Evolutionary conservation across 169 alveolate genomes (phyloP).

Genomic region (Sarcocystis neurona): DNA sequence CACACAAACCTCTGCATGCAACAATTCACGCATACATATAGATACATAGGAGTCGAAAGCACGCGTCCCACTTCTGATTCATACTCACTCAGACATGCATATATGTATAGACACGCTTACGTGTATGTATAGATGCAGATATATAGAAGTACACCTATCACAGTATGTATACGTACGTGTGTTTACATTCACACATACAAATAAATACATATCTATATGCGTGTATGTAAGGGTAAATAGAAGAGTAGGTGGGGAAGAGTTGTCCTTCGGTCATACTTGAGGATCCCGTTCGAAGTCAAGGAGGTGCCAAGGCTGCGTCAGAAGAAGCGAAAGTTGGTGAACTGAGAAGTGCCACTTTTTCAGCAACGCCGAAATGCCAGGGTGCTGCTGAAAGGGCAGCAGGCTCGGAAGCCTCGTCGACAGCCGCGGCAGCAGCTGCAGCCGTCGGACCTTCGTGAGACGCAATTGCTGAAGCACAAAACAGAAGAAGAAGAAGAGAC

Average conservation of each 20-base stretch:
- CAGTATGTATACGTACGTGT: too few relatives aligned
- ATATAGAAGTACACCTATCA: too few relatives aligned
- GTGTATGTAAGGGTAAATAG: not conserved
- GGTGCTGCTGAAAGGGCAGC: not conserved
- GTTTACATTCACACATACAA: too few relatives aligned
- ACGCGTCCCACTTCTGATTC: too few relatives aligned
- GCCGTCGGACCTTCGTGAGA: not conserved
- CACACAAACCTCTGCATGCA: too few relatives aligned
- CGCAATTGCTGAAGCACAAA: not conserved
- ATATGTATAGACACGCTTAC: too few relatives aligned
- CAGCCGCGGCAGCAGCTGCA: not conserved
- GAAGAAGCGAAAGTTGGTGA: not conserved
- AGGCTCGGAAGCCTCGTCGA: not conserved
- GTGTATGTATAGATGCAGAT: too few relatives aligned
- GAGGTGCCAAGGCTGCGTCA: slow-evolving; percentile 8
- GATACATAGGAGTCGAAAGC: too few relatives aligned
- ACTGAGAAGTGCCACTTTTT: not conserved
- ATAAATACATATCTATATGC: too few relatives aligned
- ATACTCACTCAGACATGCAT: too few relatives aligned
- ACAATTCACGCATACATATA: too few relatives aligned
- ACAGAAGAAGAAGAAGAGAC: not conserved
- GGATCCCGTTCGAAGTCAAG: not conserved
- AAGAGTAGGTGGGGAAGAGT: not conserved
- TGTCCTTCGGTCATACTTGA: not conserved
- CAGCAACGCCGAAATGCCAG: not conserved